Evolutionary conservation across 192 early-diverging fungal species (phyloP).

Genomic region (Jimgerdemannia flammicorona): DNA sequence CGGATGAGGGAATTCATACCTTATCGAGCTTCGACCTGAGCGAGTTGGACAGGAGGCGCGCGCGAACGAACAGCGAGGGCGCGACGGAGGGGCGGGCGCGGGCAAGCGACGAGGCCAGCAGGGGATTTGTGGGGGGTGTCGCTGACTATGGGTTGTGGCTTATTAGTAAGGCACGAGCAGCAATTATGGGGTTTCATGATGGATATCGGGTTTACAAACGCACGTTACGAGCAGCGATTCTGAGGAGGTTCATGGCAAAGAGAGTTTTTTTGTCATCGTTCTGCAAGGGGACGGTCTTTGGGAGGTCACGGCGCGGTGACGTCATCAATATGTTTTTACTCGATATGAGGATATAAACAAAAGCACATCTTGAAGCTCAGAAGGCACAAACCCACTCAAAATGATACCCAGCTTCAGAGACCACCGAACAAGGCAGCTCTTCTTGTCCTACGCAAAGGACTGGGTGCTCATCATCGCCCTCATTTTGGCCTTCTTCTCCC

Average conservation of each 20-base stretch:
- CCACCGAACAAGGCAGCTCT: constrained; percentile 5
- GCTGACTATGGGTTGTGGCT: not conserved
- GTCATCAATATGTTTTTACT: too few species aligned
- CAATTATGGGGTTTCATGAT: not conserved
- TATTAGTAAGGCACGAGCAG: not conserved
- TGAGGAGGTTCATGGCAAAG: constrained; percentile 1
- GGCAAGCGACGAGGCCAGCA: not conserved
- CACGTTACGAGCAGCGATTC: not conserved
- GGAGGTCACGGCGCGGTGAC: not conserved
- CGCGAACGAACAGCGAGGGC: not conserved
- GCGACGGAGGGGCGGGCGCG: not conserved
- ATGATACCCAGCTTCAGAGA: not conserved
- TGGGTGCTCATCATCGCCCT: constrained; percentile 52
- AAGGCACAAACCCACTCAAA: too few species aligned
- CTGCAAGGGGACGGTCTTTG: not conserved
- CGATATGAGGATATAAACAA: not conserved
- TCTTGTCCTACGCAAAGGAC: constrained; percentile 29
- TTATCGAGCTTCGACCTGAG: not conserved
- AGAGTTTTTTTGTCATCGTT: not conserved
- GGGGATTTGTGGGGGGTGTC: not conserved
- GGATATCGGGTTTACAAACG: not conserved
- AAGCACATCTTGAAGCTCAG: too few species aligned
- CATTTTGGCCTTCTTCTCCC: constrained; percentile 47
- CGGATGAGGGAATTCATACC: not conserved
- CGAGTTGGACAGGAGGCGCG: not conserved